Evolutionary conservation across 768 basidiomycete species (phyloP).

Genomic region (Dictyophora rubrovolvata): DNA sequence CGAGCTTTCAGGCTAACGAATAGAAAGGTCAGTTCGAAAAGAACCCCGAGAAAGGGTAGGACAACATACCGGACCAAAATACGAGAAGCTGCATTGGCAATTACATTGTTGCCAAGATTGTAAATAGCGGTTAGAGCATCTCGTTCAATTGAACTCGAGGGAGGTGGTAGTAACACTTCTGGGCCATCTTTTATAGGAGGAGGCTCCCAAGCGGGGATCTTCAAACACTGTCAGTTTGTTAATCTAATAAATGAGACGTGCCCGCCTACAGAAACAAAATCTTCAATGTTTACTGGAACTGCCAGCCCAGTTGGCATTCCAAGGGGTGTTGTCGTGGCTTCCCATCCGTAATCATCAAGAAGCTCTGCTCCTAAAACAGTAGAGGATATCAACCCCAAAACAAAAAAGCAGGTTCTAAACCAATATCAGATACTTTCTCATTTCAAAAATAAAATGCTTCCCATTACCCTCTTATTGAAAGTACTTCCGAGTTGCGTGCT

Average conservation of each 20-base stretch:
- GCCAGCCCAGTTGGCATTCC: slow-evolving; percentile 87
- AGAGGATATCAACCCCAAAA: slow-evolving; percentile 84
- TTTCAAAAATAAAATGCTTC: background rate
- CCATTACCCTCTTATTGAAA: slow-evolving; percentile 91
- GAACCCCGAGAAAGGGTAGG: background rate
- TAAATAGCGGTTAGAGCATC: slow-evolving; percentile 85
- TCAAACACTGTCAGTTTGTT: slow-evolving; percentile 3
- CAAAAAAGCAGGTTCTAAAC: slow-evolving; percentile 87
- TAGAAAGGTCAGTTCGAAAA: background rate
- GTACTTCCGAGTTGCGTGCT: slow-evolving; percentile 77
- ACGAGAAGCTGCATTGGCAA: slow-evolving; percentile 89
- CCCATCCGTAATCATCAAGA: slow-evolving; percentile 87
- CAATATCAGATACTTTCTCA: background rate
- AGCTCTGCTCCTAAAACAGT: slow-evolving; percentile 90
- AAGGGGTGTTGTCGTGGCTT: slow-evolving; percentile 77
- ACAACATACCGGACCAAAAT: slow-evolving; percentile 65
- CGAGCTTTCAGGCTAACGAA: slow-evolving; percentile 61
- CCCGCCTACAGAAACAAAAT: slow-evolving; percentile 62
- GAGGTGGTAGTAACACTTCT: slow-evolving; percentile 45
- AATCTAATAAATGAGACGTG: background rate
- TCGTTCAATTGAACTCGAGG: slow-evolving; percentile 58
- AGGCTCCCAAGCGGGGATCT: slow-evolving; percentile 66
- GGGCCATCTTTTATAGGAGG: slow-evolving; percentile 17
- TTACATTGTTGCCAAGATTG: slow-evolving; percentile 90
- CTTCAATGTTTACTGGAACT: slow-evolving; percentile 73